phyloP scores from a whole-genome alignment of 2,329 filamentous ascomycete genomes.

The Talaromyces islandicus region DNA sequence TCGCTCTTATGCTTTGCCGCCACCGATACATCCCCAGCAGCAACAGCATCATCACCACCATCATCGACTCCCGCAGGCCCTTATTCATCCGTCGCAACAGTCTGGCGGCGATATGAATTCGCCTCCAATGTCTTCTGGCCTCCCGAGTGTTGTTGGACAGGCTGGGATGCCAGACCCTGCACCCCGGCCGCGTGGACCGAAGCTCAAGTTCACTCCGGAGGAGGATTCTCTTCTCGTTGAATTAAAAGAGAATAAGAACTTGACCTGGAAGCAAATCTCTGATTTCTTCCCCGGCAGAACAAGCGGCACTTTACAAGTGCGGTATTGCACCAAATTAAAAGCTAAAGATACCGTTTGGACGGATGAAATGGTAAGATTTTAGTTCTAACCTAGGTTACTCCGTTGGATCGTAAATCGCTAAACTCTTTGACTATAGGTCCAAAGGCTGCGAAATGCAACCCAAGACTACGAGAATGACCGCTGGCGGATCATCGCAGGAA shows the following conservation, averaged over 20 bases:
- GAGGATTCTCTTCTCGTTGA: conserved; percentile 84
- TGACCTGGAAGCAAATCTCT: conserved; percentile 96
- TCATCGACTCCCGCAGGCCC: conserved; percentile 72
- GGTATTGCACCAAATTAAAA: conserved; percentile 92
- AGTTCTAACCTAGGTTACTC: neutral
- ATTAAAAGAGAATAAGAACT: conserved; percentile 86
- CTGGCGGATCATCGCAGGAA: conserved; percentile 86
- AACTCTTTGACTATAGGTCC: conserved; percentile 21
- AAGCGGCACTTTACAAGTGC: conserved; percentile 84
- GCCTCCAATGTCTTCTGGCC: conserved; percentile 49
- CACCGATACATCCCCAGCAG: conserved; percentile 33
- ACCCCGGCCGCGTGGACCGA: conserved; percentile 73
- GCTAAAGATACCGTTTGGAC: conserved; percentile 92
- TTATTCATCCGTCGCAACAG: conserved; percentile 60
- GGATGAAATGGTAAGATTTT: conserved; percentile 68
- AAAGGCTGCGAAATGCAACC: conserved; percentile 33
- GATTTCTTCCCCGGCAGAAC: conserved; percentile 91
- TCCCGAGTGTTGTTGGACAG: conserved; percentile 80
- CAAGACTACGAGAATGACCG: conserved; percentile 57
- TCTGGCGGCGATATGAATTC: conserved; percentile 44
- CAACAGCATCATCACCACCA: conserved; percentile 49
- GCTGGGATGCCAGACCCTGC: conserved; percentile 82
- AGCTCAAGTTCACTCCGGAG: conserved; percentile 88
- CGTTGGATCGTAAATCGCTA: neutral
- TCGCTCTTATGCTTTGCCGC: conserved; percentile 33